Evolutionary conservation across 2,329 filamentous ascomycete genomes (phyloP), one percentile per base, ranked within the genome.

Genomic region (Cadophora sp.): DNA sequence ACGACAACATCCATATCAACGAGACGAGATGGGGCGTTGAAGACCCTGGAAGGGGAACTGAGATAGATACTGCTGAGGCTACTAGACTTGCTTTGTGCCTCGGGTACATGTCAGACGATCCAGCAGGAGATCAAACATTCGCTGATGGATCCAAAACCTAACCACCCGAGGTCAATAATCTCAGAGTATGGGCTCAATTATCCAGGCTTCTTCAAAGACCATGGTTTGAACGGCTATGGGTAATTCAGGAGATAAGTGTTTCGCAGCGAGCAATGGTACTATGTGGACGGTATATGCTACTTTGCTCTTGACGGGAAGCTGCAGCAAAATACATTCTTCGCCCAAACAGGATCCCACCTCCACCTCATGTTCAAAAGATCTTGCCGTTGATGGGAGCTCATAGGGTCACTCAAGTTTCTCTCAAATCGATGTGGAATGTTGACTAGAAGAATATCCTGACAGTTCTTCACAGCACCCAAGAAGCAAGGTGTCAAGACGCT

Each of bases 301-400:
- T 58, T 11, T 58, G 55, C 29, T 24, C 31, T 19, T n/a, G 37
- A 8, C 55, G 24, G 3, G 55, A 58, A 31, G 27, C 19, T 3
- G 55, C 55, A 12, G 55, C 55, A 24, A 24, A 16, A 22, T 56
- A 58, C 29, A 58, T 58, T 29, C 55, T 58, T 37, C 29, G 31
- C 3, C 55, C 53, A 24, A 58, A 3, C 6, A 31, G 55, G 6
- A 58, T 37, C 9, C 19, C 31, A 6, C 27, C 31, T 3, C 29
- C 29, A 34, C 4, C 29, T 37, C 55, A 40, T 26, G 31, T 24
- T 19, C 19, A 37, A 19, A 58, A 37, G 19, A 37, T 58, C 5
- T 31, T 58, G 2, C 55, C 29, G 1, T 7, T 58, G 19, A 58
- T 37, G 31, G 29, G 55, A 12, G 55, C 55, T 8, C 55, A 58